Percentiles rank a stretch among this genome's conserved stretches.
These are phyloP conservation scores for Colletotrichum eleusines DNA, from an alignment of 2,329 filamentous ascomycete genomes.

Conservation along the genomic window DNA sequence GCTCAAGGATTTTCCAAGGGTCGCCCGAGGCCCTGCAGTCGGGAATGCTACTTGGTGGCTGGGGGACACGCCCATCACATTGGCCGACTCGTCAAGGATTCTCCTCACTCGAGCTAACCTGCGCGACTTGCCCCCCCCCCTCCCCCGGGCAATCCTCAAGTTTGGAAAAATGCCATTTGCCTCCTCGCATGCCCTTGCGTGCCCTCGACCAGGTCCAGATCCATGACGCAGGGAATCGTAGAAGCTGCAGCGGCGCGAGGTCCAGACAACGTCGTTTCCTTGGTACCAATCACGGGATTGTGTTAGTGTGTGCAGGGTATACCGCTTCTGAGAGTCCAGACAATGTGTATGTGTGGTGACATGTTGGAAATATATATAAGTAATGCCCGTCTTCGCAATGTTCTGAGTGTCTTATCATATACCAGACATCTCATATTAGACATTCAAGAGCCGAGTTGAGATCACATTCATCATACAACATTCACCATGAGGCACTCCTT, in stretches of 20 bases:
- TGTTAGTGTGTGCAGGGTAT: not conserved
- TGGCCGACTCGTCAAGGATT: not conserved
- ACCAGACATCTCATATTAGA: too few relatives aligned
- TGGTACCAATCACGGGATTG: not conserved
- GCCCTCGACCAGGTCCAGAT: not conserved
- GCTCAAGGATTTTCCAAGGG: not conserved
- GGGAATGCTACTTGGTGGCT: not conserved
- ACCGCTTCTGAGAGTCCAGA: not conserved
- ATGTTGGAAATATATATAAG: not conserved
- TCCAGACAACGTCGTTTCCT: not conserved
- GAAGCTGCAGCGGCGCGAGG: not conserved
- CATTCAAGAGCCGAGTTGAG: not conserved
- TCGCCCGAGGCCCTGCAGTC: not conserved
- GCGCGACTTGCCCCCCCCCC: too few relatives aligned
- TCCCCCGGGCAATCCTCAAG: too few relatives aligned
- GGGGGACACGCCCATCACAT: not conserved
- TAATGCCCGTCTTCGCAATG: not conserved
- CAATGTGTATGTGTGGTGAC: not conserved
- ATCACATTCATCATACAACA: not conserved
- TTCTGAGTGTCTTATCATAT: fast-evolving
- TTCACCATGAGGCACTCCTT: constrained; percentile 17
- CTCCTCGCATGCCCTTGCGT: constrained; percentile 8
- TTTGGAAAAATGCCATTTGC: not conserved
- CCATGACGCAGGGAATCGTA: not conserved
- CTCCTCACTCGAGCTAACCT: constrained; percentile 8